Evolutionary conservation across 2,329 filamentous ascomycete species (phyloP), one percentile per base, ranked within the genome.

Genomic region (Tolypocladium ophioglossoides): DNA sequence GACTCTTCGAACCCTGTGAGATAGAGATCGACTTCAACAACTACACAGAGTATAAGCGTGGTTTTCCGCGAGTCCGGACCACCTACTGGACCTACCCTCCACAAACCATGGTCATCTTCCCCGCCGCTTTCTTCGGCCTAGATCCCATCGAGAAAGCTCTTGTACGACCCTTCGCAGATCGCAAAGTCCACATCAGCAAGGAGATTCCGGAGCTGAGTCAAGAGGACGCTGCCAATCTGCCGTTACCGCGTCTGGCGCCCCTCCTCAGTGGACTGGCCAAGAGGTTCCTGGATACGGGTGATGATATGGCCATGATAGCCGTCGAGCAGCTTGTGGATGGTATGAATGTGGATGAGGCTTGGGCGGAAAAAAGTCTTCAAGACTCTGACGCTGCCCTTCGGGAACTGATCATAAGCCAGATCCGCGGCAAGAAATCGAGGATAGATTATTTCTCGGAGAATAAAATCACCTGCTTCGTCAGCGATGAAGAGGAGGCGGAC

Each of bases 241-340:
- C 55, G n/a, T 41, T 62, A 5, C 63, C 63, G 50, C 57, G 56
- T 24, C 56, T 64, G 22, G 50, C 53, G 16, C 57, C 58, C 14
- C 49, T 55, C 24, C 51, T 57, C 40, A 54, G 35, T 11, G 59
- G 59, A 16, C 53, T 64, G 20, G 59, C 58, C 48, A 52, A 54
- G 51, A 58, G 57, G 49, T 63, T 55, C 32, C 22, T 63, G 41
- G 51, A 54, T 37, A 52, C 52, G n/a, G 32, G 39, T 24, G 63
- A 66, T 46, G 61, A 59, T 37, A 51, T 58, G 12, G 59, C 60
- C 35, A 60, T 59, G 54, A 66, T 66, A 18, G 61, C 59, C 1
- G 60, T 59, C n/a, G 61, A 64, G 53, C 56, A 63, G 32, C 59
- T 65, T 30, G 57, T 64, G 24, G 64, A 65, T 44, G 60, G 61